Percentiles rank a stretch among this genome's conserved stretches.
Evolutionary conservation across 345 rosid species (phyloP).

Genomic region (Hibiscus syriacus): DNA sequence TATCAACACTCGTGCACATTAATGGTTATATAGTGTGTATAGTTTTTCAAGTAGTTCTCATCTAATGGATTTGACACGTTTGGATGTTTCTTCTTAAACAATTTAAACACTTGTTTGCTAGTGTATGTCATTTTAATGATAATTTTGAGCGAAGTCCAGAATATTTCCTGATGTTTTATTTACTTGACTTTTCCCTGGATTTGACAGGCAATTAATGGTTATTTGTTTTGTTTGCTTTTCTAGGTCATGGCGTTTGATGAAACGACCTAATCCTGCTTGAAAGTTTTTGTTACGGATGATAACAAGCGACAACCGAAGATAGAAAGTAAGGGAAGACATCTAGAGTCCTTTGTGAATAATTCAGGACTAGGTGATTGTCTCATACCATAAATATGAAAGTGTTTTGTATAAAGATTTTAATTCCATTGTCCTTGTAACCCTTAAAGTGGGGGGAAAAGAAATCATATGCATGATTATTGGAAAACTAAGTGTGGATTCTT

Average conservation of each 20-base stretch:
- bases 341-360: constrained; percentile 36
- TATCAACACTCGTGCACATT: background rate
- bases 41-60: background rate
- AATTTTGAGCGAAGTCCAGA: background rate
- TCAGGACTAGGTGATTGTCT: constrained; percentile 23
- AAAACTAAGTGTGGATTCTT: background rate
- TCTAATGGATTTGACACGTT: background rate
- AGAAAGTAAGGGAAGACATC: constrained; percentile 13
- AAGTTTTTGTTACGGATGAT: constrained; percentile 31
- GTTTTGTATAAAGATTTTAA: constrained; percentile 4
- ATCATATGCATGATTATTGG: background rate
- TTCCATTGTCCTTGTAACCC: background rate
- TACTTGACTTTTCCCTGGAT: background rate
- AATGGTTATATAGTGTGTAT: background rate
- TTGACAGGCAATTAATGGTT: background rate
- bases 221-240: constrained; percentile 9
- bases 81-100: background rate
- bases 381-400: constrained; percentile 19
- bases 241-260: constrained; percentile 66
- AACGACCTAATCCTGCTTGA: constrained; percentile 29
- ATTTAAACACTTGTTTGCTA: background rate
- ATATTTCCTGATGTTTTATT: background rate
- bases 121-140: background rate
- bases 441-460: background rate
- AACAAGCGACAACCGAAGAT: constrained; percentile 9